A percentile compares a stretch with the other conserved stretches of the same genome.
Conservation (phyloP, 768 basidiomycete genomes). For the Boletus coccyginus region DNA sequence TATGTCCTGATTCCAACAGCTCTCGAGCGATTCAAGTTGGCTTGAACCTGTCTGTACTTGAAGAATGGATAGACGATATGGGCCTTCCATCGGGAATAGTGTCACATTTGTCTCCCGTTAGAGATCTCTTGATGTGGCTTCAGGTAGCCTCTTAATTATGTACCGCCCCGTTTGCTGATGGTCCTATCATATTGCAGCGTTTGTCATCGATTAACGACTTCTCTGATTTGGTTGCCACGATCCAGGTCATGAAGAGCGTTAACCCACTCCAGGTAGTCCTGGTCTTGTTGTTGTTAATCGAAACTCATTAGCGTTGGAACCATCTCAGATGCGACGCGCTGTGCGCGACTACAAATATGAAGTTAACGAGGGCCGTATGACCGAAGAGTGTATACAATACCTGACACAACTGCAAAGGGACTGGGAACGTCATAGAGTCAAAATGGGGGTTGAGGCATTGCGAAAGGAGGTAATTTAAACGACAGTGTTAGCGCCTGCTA, state of each 20-base stretch:
- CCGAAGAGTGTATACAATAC: conserved; percentile 93
- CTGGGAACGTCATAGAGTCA: conserved; percentile 91
- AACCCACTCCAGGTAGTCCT: conserved; percentile 83
- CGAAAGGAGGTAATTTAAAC: conserved; percentile 65
- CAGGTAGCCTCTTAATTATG: conserved; percentile 48
- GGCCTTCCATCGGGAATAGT: conserved; percentile 76
- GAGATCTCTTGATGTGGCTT: conserved; percentile 82
- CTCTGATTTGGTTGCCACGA: conserved; percentile 81
- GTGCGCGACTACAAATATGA: conserved; percentile 93
- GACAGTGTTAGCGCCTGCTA: background rate
- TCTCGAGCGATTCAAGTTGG: conserved; percentile 87
- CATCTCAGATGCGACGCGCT: conserved; percentile 79
- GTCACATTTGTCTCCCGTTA: conserved; percentile 79
- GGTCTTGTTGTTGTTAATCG: background rate
- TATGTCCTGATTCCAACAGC: conserved; percentile 28
- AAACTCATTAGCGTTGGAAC: background rate
- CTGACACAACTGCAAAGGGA: conserved; percentile 94
- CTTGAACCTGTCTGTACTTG: conserved; percentile 79
- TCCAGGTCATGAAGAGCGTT: conserved; percentile 80
- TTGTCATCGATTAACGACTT: conserved; percentile 88
- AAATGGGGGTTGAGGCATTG: conserved; percentile 80
- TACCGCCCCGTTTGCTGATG: background rate
- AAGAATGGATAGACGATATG: conserved; percentile 89
- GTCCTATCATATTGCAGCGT: conserved; percentile 44
- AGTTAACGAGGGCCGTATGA: conserved; percentile 89